Conservation (phyloP, 2,329 filamentous ascomycete genomes). For the Cucurbitaria berberidis region DNA sequence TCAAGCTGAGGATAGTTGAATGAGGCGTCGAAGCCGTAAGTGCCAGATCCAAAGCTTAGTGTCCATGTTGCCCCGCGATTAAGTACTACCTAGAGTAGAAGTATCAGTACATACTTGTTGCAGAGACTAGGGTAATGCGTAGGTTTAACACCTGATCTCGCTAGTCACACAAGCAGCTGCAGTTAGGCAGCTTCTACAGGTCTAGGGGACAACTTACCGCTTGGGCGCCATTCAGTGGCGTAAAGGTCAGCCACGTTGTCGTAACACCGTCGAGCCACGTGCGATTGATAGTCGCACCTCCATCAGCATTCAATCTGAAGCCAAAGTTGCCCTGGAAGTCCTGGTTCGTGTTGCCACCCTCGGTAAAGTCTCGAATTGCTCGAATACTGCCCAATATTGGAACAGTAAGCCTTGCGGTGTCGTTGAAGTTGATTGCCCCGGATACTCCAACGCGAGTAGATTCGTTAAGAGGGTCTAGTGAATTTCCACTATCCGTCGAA, state of each 20-base stretch:
- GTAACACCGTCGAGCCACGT: slow-evolving; percentile 69
- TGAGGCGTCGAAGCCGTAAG: slow-evolving; percentile 64
- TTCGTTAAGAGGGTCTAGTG: slow-evolving; percentile 56
- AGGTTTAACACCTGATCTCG: too few species aligned
- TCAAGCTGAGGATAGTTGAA: slow-evolving; percentile 68
- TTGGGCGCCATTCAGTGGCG: slow-evolving; percentile 26
- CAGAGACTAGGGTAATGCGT: too few species aligned
- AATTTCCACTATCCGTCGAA: slow-evolving; percentile 51
- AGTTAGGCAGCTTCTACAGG: neutral
- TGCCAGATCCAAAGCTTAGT: slow-evolving; percentile 58
- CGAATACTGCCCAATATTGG: slow-evolving; percentile 68
- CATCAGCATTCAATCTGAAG: slow-evolving; percentile 48
- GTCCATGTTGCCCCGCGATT: slow-evolving; percentile 44
- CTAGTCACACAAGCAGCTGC: too few species aligned
- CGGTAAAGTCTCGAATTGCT: slow-evolving; percentile 67
- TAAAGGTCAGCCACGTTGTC: slow-evolving; percentile 60
- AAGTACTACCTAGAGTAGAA: slow-evolving; percentile 1
- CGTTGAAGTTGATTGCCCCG: slow-evolving; percentile 63
- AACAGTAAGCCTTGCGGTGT: slow-evolving; percentile 61
- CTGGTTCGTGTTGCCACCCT: slow-evolving; percentile 61
- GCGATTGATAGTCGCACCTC: slow-evolving; percentile 58
- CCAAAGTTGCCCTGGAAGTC: slow-evolving; percentile 62
- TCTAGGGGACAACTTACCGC: slow-evolving; percentile 2
- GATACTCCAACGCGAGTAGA: slow-evolving; percentile 58
- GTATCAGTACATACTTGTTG: neutral